These are phyloP conservation scores for Pichia sporocuriosa DNA, from an alignment of 805 yeast genomes.

Conservation along the genomic window DNA sequence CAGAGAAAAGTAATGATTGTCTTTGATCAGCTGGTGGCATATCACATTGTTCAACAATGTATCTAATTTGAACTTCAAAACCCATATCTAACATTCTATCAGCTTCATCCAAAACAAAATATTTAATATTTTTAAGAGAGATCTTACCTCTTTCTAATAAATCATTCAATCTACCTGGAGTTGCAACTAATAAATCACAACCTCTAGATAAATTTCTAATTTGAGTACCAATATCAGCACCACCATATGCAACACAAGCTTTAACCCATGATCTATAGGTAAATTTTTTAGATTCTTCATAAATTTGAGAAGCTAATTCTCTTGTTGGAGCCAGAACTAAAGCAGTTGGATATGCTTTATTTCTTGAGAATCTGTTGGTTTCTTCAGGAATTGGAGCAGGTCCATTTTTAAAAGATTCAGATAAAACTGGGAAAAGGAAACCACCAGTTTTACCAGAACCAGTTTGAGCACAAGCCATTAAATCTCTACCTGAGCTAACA, in stretches of 20 bases:
- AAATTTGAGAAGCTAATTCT: conserved; percentile 96
- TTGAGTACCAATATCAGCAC: conserved; percentile 89
- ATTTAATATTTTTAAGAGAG: conserved; percentile 83
- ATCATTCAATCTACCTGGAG: conserved; percentile 98
- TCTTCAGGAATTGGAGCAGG: conserved; percentile 56
- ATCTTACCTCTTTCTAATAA: conserved; percentile 91
- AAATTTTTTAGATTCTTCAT: conserved; percentile 91
- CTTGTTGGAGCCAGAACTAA: conserved; percentile 97
- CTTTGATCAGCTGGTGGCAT: conserved; percentile 90
- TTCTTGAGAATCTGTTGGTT: conserved; percentile 45
- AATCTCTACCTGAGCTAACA: conserved; percentile 62
- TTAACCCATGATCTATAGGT: conserved; percentile 97
- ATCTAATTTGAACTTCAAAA: conserved; percentile 98
- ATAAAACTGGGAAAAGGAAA: conserved; percentile 93
- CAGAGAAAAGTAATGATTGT: conserved; percentile 97
- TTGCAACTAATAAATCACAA: conserved; percentile 93
- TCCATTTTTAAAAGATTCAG: conserved; percentile 83
- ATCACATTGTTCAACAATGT: conserved; percentile 94
- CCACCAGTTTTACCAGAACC: conserved; percentile 99
- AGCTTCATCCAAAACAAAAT: conserved; percentile 95
- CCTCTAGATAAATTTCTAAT: conserved; percentile 85
- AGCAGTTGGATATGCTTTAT: conserved; percentile 90
- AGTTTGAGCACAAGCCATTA: conserved; percentile 95
- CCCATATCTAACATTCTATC: conserved; percentile 99
- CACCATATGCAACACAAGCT: conserved; percentile 96